phyloP scores from a whole-genome alignment of 495 filamentous ascomycete genomes.

The Annulohypoxylon nitens region DNA sequence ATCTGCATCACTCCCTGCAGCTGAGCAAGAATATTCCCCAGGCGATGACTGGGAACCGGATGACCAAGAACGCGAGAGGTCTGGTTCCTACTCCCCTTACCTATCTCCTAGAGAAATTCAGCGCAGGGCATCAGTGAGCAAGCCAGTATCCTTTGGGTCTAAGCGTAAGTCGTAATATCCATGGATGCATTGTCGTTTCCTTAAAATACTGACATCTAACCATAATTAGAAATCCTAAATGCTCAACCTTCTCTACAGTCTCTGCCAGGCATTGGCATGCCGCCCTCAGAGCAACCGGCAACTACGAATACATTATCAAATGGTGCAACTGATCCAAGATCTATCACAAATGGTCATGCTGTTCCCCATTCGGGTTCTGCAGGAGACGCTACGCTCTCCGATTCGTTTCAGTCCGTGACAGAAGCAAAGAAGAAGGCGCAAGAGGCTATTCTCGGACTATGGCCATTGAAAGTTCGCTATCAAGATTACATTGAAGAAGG shows the following conservation, averaged over 20 bases:
- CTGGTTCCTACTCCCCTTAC: constrained; percentile 67
- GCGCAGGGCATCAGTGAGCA: constrained; percentile 47
- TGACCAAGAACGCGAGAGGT: constrained; percentile 55
- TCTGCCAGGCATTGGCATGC: constrained; percentile 24
- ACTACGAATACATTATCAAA: constrained; percentile 8
- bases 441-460: constrained; percentile 74
- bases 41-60: constrained; percentile 50
- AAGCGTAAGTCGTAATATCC: constrained; percentile 38
- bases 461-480: constrained; percentile 74
- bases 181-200: background rate
- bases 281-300: background rate
- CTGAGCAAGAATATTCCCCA: constrained; percentile 43
- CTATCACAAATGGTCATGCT: background rate
- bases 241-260: constrained; percentile 20
- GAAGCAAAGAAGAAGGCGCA: constrained; percentile 76
- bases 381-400: background rate
- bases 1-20: constrained; percentile 32
- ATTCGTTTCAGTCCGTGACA: constrained; percentile 45
- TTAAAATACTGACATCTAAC: constrained; percentile 32
- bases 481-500: constrained; percentile 79
- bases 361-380: background rate
- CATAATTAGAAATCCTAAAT: constrained; percentile 13
- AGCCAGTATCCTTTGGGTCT: constrained; percentile 30
- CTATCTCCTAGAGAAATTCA: constrained; percentile 61
- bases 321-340: background rate